phyloP scores from a whole-genome alignment of 768 basidiomycete genomes.

The Royoungia palumana region DNA sequence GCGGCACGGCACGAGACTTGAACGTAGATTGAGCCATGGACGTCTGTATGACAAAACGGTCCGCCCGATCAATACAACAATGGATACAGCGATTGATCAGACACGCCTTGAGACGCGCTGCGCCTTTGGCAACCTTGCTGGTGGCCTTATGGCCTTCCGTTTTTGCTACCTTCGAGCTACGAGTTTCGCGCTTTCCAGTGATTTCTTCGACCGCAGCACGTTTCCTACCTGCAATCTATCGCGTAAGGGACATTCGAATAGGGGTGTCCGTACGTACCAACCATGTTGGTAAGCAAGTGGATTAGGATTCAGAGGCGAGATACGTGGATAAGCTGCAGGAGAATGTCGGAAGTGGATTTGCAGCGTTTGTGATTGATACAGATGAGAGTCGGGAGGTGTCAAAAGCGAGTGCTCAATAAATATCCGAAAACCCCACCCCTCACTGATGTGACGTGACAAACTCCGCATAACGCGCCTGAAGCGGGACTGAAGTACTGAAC shows the following conservation, averaged over 20 bases:
- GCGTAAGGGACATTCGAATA: slow-evolving; percentile 7
- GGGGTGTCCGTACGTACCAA: slow-evolving; percentile 23
- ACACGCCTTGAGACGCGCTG: slow-evolving; percentile 46
- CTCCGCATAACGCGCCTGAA: slow-evolving; percentile 17
- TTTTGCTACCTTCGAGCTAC: slow-evolving; percentile 52
- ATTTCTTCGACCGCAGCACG: slow-evolving; percentile 40
- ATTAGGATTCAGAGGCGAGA: neutral
- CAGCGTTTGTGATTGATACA: slow-evolving; percentile 1
- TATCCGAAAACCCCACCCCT: slow-evolving; percentile 22
- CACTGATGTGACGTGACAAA: slow-evolving; percentile 35
- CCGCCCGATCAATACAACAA: neutral
- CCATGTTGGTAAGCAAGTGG: slow-evolving; percentile 19
- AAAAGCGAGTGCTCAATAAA: slow-evolving; percentile 24
- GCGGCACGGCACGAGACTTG: slow-evolving; percentile 62
- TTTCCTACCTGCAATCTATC: slow-evolving; percentile 37
- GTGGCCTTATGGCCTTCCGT: slow-evolving; percentile 34
- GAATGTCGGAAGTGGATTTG: neutral
- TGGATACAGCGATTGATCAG: neutral
- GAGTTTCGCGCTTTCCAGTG: slow-evolving; percentile 35
- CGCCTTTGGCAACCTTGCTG: slow-evolving; percentile 37
- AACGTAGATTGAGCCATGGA: slow-evolving; percentile 50
- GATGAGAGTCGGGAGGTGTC: slow-evolving; percentile 14
- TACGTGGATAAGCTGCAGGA: neutral
- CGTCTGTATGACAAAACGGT: slow-evolving; percentile 30
- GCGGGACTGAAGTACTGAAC: neutral